Conservation (phyloP, 805 yeast species). For the Pichia sporocuriosa region DNA sequence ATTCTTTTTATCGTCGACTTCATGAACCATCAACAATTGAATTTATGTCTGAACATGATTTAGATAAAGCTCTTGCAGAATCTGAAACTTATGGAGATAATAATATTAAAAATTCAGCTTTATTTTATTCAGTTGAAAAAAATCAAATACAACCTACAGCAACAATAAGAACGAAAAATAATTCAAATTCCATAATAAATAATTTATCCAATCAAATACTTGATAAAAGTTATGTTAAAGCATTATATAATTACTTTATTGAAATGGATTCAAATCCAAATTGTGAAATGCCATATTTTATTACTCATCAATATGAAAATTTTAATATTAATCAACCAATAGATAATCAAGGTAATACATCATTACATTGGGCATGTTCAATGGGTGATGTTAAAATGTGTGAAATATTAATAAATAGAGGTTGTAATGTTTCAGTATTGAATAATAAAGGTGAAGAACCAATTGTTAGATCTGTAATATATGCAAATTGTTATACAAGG, state of each 20-base stretch:
- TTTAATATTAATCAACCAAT: conserved; percentile 72
- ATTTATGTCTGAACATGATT: conserved; percentile 46
- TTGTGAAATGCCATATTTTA: conserved; percentile 46
- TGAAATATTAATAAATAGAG: conserved; percentile 65
- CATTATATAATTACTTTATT: conserved; percentile 11
- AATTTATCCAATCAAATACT: not conserved
- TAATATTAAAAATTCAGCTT: not conserved
- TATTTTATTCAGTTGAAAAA: not conserved
- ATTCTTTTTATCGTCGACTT: conserved; percentile 4
- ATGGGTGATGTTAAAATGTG: conserved; percentile 80
- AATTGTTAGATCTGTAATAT: conserved; percentile 72
- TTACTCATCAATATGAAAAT: conserved; percentile 52
- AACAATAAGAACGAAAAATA: too few species aligned
- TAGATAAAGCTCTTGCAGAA: conserved; percentile 34
- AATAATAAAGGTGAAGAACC: conserved; percentile 82
- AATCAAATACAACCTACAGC: not conserved
- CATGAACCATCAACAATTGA: conserved; percentile 43
- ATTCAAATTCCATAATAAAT: not conserved
- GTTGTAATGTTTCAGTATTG: conserved; percentile 57
- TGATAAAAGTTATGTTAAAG: conserved; percentile 11
- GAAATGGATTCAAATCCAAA: conserved; percentile 25
- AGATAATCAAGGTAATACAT: conserved; percentile 91
- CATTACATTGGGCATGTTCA: conserved; percentile 97
- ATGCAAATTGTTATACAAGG: conserved; percentile 80
- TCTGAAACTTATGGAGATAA: conserved; percentile 16